Evolutionary conservation across 768 basidiomycete genomes (phyloP), one percentile per base, ranked within the genome.

Genomic region (Coprinopsis strossmayeri): DNA sequence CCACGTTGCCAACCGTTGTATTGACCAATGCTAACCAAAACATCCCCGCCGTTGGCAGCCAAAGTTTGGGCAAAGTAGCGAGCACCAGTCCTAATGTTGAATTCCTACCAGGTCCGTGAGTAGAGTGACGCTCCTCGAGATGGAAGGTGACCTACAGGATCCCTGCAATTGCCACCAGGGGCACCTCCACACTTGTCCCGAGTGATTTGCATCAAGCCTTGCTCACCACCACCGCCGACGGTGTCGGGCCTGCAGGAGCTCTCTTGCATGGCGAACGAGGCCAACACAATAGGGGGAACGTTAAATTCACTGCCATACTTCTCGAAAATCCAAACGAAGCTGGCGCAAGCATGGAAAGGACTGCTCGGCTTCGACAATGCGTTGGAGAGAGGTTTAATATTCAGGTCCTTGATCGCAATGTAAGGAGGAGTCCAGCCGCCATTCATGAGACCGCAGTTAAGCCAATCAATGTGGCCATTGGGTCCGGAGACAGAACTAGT

Each of bases 221-320:
- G 84, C 63, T 92, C 91, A 37, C 89, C 87, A 18, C 71, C 87
- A 13, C 82, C 84, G 45, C 91, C 91, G 38, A 80, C 70, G 4
- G 76, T 77, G 13, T 65, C 50, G 1, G 82, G 74, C 55, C 84
- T 81, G 72, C 91, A 95, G 32, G 65, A 63, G 48, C 69, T 74
- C 62, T 95, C 93, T 62, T 94, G 91, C 83, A 95, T 84, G 26
- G 91, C 90, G 55, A 95, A 84, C 0, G 90, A 76, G 1, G 91
- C 91, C 30, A 94, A 64, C 54, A 94, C 68, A 61, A 92, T 88
- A 5, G 88, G 61, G 21, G 85, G 86, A 25, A 92, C 52, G 15
- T 57, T 69, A 54, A 65, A 67, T 57, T 75, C 54, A n/a, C 55
- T 48, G 18, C 70, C 84, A 46, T 81, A 76, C 61, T 78, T 65